Evolutionary conservation across 768 basidiomycete genomes (phyloP), one percentile per base, ranked within the genome.

Genomic region (Suillus clintonianus): DNA sequence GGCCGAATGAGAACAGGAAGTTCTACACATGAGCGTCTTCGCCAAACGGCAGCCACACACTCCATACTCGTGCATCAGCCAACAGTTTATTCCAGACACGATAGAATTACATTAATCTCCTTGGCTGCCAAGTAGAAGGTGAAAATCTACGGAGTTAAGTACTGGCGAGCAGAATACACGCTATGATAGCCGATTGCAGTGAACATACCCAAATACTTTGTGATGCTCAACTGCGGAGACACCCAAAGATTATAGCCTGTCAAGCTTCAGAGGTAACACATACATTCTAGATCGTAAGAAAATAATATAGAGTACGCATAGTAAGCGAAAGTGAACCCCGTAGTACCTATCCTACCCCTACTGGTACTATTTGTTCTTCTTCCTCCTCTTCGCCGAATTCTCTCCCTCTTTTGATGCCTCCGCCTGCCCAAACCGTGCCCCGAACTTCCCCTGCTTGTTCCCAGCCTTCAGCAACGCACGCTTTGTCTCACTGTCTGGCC

Each of bases 1-100:
- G 97, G 17, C 77, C 82, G 39, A 98, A 98, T 77, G 84, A 86
- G 76, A 98, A 97, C 80, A 88, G 96, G 71, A 95, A 94, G 76
- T 97, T 96, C 83, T 91, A 88, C 77, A 89, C 88, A 74, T 92
- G 61, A 76, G 5, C 15, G 22, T 17, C 22, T 11, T 24, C 14
- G 24, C 17, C 39, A 27, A 39, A 39, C 14, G 14, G 39, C 13
- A 11, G 5, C 47, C 47, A 48, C 24, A 41, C 19, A n/a, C 11
- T n/a, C 30, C 6, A 14, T 24, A 39, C 24, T 39, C 15, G 14
- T 56, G 55, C 22, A 39, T 27, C 27, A 11, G 17, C 24, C 39
- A 42, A 41, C 27, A 19, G 39, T 27, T 10, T 19, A 30, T 39
- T 10, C 39, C 19, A 57, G 56, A 41, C 24, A 57, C 1, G 17